Conservation (phyloP, 179 eudicot species). For the Actinidia arguta region DNA sequence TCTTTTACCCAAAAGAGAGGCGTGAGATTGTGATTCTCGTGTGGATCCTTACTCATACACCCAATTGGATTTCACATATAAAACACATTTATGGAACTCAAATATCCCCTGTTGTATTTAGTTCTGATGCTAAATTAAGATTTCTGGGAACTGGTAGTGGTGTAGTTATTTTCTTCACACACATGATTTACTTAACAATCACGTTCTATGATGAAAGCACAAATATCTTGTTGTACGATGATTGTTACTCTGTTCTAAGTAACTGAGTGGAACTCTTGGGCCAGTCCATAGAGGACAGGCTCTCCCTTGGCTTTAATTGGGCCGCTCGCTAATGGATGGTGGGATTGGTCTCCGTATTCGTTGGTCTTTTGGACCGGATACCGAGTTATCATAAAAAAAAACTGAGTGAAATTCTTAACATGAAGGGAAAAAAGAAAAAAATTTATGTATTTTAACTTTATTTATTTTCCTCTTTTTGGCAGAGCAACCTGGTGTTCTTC, state of each 20-base stretch:
- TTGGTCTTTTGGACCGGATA: no score
- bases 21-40: no score
- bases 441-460: neutral
- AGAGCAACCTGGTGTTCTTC: conserved; percentile 85
- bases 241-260: neutral
- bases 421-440: neutral
- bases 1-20: no score
- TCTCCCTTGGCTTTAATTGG: no score
- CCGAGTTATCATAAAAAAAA: neutral
- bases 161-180: neutral
- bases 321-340: no score
- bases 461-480: conserved; percentile 51
- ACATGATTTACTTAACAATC: neutral
- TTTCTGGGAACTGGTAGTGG: neutral
- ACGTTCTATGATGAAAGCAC: no score
- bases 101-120: neutral
- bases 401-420: neutral
- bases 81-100: neutral
- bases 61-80: no score
- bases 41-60: no score
- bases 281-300: no score
- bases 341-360: no score
- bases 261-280: no score
- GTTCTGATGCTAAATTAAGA: neutral
- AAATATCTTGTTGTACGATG: neutral